Conservation (phyloP, 805 yeast genomes). For the Komagataella pseudopastoris region DNA sequence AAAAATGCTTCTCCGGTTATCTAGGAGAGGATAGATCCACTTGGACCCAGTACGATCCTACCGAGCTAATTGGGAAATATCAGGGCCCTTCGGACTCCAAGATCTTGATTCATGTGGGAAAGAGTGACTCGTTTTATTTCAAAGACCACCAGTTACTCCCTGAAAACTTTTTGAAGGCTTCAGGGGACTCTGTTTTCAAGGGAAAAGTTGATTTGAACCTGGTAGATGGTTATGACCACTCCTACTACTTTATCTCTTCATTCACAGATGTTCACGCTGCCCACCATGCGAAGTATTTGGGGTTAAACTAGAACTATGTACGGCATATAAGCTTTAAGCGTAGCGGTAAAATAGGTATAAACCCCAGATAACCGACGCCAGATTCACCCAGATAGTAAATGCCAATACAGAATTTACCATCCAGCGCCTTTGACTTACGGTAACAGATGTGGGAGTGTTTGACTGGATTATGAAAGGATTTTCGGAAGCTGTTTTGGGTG, state of each 20-base stretch:
- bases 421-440: background rate
- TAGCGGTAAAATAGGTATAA: background rate
- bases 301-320: slow-evolving; percentile 6
- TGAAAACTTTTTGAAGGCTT: slow-evolving; percentile 50
- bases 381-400: too few species aligned
- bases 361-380: background rate
- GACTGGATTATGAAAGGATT: background rate
- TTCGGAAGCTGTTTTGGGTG: background rate
- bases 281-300: slow-evolving; percentile 58
- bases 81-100: slow-evolving; percentile 30
- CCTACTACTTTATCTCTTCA: slow-evolving; percentile 72
- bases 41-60: slow-evolving; percentile 82
- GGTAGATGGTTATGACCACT: slow-evolving; percentile 83
- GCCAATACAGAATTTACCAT: too few species aligned
- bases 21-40: slow-evolving; percentile 45
- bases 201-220: slow-evolving; percentile 44
- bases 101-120: slow-evolving; percentile 77
- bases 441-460: background rate
- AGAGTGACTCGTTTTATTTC: slow-evolving; percentile 57
- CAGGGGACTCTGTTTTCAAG: slow-evolving; percentile 41
- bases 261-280: slow-evolving; percentile 76
- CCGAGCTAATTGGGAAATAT: slow-evolving; percentile 49
- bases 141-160: slow-evolving; percentile 50
- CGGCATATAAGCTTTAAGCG: background rate
- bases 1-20: slow-evolving; percentile 69